Evolutionary conservation across 805 yeast genomes (phyloP).

Genomic region (Ogataea siamensis): DNA sequence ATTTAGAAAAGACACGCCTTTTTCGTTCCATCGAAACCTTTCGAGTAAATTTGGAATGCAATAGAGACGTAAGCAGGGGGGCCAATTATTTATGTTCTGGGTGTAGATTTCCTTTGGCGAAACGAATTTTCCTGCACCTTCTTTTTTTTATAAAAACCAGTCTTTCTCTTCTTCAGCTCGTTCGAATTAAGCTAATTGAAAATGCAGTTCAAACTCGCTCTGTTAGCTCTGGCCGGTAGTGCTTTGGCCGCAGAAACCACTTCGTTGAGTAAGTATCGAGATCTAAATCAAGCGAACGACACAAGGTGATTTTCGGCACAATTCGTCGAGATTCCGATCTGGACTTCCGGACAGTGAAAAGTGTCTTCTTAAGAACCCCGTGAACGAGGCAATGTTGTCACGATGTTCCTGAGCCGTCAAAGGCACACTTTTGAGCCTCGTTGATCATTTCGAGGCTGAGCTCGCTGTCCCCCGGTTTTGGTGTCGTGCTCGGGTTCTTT

Average conservation of each 20-base stretch:
- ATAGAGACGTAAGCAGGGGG: constrained; percentile 7
- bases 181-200: constrained; percentile 3
- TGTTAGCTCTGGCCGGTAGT: constrained; percentile 48
- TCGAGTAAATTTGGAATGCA: constrained; percentile 3
- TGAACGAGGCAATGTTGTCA: background rate
- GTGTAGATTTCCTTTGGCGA: background rate
- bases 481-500: constrained; percentile 1
- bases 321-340: constrained; percentile 6
- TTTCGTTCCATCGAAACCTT: constrained; percentile 1
- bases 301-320: background rate
- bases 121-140: constrained; percentile 12
- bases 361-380: background rate
- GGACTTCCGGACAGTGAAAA: background rate
- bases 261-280: constrained; percentile 36
- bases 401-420: background rate
- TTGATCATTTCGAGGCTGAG: background rate
- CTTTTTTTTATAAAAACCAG: constrained; percentile 9
- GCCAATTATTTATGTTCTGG: constrained; percentile 14
- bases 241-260: constrained; percentile 42
- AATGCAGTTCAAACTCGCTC: constrained; percentile 58
- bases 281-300: background rate
- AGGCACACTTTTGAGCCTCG: background rate
- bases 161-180: constrained; percentile 9
- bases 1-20: constrained; percentile 6
- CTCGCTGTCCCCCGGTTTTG: background rate